A percentile compares a stretch with the other conserved stretches of the same genome.
phyloP scores from a whole-genome alignment of 176 grass and related monocot genomes.

The Otatea glauca region DNA sequence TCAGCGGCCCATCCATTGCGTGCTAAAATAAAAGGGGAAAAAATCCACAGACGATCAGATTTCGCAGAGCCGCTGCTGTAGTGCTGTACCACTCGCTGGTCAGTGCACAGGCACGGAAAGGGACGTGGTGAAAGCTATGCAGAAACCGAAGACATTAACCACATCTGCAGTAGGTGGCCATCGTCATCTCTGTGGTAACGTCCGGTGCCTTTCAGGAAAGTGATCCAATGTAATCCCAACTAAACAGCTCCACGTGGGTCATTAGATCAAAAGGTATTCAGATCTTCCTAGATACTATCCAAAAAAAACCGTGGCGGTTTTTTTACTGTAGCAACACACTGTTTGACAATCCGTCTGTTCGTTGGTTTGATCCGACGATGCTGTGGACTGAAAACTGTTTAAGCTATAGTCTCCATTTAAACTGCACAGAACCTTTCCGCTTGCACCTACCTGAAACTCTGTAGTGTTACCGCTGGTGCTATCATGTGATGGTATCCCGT shows the following conservation, averaged over 20 bases:
- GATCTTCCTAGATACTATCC: no score
- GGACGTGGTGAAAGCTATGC: constrained; percentile 43
- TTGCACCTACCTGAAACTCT: neutral
- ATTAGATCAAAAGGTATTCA: no score
- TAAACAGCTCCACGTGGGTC: no score
- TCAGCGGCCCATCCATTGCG: neutral
- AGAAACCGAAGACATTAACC: neutral
- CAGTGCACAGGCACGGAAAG: constrained; percentile 28
- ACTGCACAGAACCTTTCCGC: no score
- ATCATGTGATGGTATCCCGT: neutral
- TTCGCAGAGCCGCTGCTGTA: neutral
- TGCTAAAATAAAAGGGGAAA: neutral
- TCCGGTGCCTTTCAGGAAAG: neutral
- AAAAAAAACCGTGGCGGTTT: no score
- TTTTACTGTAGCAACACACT: no score
- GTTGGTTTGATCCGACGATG: no score
- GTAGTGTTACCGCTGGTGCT: neutral
- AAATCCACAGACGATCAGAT: constrained; percentile 1
- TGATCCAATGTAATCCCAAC: no score
- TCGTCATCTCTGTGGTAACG: neutral
- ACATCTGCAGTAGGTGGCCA: neutral
- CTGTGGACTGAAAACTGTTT: no score
- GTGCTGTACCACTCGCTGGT: constrained; percentile 25
- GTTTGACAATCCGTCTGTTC: no score
- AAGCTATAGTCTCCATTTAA: no score